phyloP scores from a whole-genome alignment of 495 filamentous ascomycete species.

The Penicillium soppii region DNA sequence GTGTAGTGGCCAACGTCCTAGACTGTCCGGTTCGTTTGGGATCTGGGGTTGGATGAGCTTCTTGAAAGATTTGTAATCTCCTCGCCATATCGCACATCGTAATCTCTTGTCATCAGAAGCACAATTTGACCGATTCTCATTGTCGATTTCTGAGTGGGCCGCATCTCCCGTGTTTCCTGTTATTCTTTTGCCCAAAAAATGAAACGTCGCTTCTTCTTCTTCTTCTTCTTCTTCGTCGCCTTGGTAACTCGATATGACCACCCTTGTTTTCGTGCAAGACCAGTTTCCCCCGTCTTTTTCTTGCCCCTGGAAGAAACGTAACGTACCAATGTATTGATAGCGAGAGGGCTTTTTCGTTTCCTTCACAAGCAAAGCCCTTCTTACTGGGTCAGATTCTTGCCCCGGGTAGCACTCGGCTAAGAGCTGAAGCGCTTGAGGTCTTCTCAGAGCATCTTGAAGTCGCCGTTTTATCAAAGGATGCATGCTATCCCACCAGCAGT shows the following conservation, averaged over 20 bases:
- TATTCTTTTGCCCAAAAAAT: no score
- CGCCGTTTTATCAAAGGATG: conserved; percentile 7
- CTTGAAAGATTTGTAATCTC: neutral
- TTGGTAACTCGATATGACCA: neutral
- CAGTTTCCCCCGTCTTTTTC: neutral
- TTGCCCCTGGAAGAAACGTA: neutral
- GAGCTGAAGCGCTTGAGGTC: neutral
- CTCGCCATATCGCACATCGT: conserved; percentile 9
- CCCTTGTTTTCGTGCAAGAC: neutral
- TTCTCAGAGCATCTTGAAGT: conserved; percentile 3
- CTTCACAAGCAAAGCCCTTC: conserved; percentile 10
- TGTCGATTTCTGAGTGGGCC: no score
- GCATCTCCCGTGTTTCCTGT: no score
- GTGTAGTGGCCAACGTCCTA: conserved; percentile 2
- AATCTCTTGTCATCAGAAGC: neutral
- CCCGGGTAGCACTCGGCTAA: neutral
- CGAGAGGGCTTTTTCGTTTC: neutral
- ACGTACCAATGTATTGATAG: neutral
- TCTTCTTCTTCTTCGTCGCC: no score
- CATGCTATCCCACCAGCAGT: conserved; percentile 4
- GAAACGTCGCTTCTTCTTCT: no score
- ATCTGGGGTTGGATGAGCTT: neutral
- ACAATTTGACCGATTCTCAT: neutral
- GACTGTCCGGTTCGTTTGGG: neutral
- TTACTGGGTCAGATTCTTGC: no score